phyloP scores from a whole-genome alignment of 139 green algal genomes.

The Marvania coccoides region DNA sequence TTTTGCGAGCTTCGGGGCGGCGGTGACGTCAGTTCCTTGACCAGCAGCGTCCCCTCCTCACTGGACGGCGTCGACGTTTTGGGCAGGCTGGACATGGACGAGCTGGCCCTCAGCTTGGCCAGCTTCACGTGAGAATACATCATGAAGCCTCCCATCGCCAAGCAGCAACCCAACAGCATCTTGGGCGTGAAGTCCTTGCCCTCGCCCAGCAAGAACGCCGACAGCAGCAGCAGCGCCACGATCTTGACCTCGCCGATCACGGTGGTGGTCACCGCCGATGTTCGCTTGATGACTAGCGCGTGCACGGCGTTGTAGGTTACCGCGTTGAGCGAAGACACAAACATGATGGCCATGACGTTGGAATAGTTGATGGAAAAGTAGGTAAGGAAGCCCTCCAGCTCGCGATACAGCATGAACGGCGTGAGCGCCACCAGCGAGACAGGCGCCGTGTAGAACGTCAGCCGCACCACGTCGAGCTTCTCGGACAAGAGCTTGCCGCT shows the following conservation, averaged over 20 bases:
- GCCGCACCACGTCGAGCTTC: slow-evolving; percentile 60
- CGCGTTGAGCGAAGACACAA: neutral
- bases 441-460: slow-evolving; percentile 76
- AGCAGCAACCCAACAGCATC: slow-evolving; percentile 28
- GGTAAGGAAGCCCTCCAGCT: slow-evolving; percentile 12
- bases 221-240: slow-evolving; percentile 41
- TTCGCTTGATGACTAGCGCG: slow-evolving; percentile 45
- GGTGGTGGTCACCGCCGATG: slow-evolving; percentile 48
- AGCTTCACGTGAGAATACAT: slow-evolving; percentile 22
- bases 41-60: neutral
- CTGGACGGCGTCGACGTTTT: no score
- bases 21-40: neutral
- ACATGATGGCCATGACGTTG: neutral
- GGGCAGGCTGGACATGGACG: no score
- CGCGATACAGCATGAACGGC: slow-evolving; percentile 46
- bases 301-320: slow-evolving; percentile 34
- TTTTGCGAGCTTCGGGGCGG: no score
- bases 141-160: slow-evolving; percentile 38
- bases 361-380: slow-evolving; percentile 9
- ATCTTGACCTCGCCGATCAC: slow-evolving; percentile 58
- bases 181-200: slow-evolving; percentile 32
- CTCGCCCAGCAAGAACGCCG: slow-evolving; percentile 46
- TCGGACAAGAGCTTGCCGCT: slow-evolving; percentile 39
- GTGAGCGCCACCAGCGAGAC: slow-evolving; percentile 39
- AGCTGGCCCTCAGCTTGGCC: neutral